These are phyloP conservation scores for Saccharomyces hybrid DNA, from an alignment of 1,139 yeast genomes.

Conservation along the genomic window DNA sequence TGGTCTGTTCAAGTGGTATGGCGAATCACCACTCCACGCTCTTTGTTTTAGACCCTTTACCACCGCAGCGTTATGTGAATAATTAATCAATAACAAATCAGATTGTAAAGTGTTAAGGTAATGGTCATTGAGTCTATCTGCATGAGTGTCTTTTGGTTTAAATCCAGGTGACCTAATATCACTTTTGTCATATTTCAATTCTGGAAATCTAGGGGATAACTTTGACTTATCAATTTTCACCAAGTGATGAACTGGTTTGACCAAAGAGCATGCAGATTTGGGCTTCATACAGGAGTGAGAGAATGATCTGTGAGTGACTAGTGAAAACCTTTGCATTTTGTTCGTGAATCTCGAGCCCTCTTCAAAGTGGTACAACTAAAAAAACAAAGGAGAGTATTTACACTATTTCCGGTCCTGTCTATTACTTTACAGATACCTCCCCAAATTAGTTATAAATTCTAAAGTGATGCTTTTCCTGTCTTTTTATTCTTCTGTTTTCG, in stretches of 20 bases:
- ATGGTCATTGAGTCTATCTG: slow-evolving; percentile 75
- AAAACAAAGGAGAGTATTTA: background rate
- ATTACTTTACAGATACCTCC: background rate
- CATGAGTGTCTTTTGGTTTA: slow-evolving; percentile 62
- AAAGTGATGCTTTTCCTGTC: background rate
- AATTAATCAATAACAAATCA: slow-evolving; percentile 71
- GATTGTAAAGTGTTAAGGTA: slow-evolving; percentile 64
- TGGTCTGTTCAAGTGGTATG: slow-evolving; percentile 81
- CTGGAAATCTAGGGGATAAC: slow-evolving; percentile 62
- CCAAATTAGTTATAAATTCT: background rate
- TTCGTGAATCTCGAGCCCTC: background rate
- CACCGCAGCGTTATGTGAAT: slow-evolving; percentile 49
- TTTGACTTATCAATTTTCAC: slow-evolving; percentile 66
- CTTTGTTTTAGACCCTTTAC: slow-evolving; percentile 66
- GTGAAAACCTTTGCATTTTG: background rate
- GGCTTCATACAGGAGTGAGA: slow-evolving; percentile 36
- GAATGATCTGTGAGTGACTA: slow-evolving; percentile 25
- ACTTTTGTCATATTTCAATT: slow-evolving; percentile 54
- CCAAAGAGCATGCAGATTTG: slow-evolving; percentile 70
- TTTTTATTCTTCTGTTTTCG: background rate
- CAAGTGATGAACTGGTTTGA: slow-evolving; percentile 86
- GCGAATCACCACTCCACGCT: slow-evolving; percentile 83
- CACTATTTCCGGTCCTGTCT: background rate
- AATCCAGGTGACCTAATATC: slow-evolving; percentile 73
- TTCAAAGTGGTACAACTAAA: background rate